These are phyloP conservation scores for Candida dajiaensis DNA, from an alignment of 805 yeast species.

Conservation along the genomic window DNA sequence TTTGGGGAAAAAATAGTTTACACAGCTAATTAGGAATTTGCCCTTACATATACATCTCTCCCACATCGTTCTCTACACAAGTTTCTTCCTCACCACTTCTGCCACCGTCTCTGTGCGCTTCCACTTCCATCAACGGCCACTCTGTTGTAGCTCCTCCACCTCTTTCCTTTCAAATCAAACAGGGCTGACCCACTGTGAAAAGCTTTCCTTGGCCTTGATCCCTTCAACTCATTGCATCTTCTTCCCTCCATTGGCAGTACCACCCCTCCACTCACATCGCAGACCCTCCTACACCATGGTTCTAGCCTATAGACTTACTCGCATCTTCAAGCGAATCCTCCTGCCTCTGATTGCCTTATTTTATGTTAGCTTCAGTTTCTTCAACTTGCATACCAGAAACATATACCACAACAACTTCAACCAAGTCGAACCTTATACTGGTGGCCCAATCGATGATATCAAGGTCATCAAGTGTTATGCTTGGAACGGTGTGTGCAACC, in stretches of 20 bases:
- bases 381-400: slow-evolving; percentile 19
- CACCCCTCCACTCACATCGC: not conserved
- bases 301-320: slow-evolving; percentile 1
- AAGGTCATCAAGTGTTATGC: slow-evolving; percentile 24
- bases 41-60: too few species aligned
- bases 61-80: too few species aligned
- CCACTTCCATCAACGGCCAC: not conserved
- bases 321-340: slow-evolving; percentile 12
- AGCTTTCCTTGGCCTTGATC: not conserved
- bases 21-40: too few species aligned
- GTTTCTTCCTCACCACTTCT: not conserved
- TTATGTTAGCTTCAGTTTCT: slow-evolving; percentile 10
- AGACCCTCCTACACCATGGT: not conserved
- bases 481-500: slow-evolving; percentile 26
- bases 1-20: too few species aligned
- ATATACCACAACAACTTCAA: slow-evolving; percentile 13
- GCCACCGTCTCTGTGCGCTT: not conserved
- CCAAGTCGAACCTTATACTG: slow-evolving; percentile 19
- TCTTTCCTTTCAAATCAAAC: not conserved
- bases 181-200: not conserved
- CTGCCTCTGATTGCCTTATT: slow-evolving; percentile 10
- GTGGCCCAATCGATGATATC: slow-evolving; percentile 27
- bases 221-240: not conserved
- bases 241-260: not conserved
- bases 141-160: not conserved